Base-by-base conservation (phyloP, 1,284 basidiomycete species). In the Trichosporon sp. region DNA sequence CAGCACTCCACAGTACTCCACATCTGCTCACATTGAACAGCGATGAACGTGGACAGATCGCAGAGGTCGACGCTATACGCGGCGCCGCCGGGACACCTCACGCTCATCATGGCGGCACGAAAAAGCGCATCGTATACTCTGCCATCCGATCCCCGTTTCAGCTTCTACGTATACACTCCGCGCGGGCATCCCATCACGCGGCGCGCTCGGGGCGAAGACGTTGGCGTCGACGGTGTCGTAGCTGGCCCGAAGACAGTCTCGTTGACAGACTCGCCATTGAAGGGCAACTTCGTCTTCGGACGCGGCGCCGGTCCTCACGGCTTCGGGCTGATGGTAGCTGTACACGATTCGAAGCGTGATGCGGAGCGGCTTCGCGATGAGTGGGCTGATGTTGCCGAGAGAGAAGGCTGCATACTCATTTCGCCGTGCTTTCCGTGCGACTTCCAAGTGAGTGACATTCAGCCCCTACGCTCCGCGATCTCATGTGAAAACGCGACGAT, bases 81-180 rank as follows among this genome's bases (percentile, higher is more conserved):
- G 9, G 64, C 64, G 34, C 64, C 60, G 7, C 64, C 64, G 2
- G 64, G 56, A 14, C 64, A 65, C 49, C 60, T 65, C 31, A 61
- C 64, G n/a, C 64, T 65, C 31, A 61, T 65, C 49, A 65, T 66
- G 61, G 61, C 65, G 7, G 56, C 61, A 19, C 61, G 65, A 27
- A 59, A 49, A 16, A 66, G 61, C 10, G 61, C 62, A 7, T 64
- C 62, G n/a, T 64, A 62, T 44, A 36, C 61, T 6, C 56, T 58
- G 3, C 66, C 63, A 2, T 60, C 54, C 1, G 58, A 64, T 56
- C 63, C 60, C 14, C 63, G 58, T 29, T 58, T 59, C 40, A 62
- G 56, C 59, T 69, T 65, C 56, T 69, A 65, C 49, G 65, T 67
- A 49, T 65, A 69, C 57, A 54, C 67, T 1, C 68, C 68, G 33